phyloP scores from a whole-genome alignment of 148 eudicot species.

The Rhododendron ferrugineum region DNA sequence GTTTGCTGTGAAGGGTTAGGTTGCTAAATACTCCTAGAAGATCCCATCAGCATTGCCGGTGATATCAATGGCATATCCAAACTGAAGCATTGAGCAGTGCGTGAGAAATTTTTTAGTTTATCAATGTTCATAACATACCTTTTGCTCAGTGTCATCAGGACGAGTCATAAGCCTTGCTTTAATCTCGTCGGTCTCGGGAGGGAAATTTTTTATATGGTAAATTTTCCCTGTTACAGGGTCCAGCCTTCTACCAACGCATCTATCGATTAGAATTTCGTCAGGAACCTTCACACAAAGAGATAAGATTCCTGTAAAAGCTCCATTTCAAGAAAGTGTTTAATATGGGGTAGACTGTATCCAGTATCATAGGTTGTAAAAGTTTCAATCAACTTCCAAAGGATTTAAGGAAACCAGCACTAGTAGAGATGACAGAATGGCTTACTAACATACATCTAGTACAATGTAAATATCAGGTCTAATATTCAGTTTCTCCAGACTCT shows the following conservation, averaged over 20 bases:
- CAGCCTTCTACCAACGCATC: slow-evolving; percentile 95
- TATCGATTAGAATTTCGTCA: slow-evolving; percentile 79
- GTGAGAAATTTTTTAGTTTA: neutral
- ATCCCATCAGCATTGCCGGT: neutral
- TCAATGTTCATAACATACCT: slow-evolving; percentile 30
- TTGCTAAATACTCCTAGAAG: neutral
- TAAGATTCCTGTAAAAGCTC: slow-evolving; percentile 20
- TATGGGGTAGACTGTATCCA: neutral
- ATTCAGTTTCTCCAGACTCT: slow-evolving; percentile 67
- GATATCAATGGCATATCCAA: neutral
- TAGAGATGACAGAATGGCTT: neutral
- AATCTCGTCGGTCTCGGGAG: slow-evolving; percentile 82
- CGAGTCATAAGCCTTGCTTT: slow-evolving; percentile 76
- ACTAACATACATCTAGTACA: slow-evolving; percentile 68
- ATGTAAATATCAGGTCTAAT: slow-evolving; percentile 78
- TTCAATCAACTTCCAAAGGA: neutral
- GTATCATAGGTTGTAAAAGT: neutral
- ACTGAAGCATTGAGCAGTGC: neutral
- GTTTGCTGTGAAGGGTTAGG: neutral
- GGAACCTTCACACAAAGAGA: slow-evolving; percentile 64
- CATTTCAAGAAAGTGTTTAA: neutral
- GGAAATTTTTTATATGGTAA: slow-evolving; percentile 69
- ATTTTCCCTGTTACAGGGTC: slow-evolving; percentile 91
- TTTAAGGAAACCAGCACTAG: neutral
- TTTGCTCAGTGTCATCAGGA: slow-evolving; percentile 90